Evolutionary conservation across 2,329 filamentous ascomycete genomes (phyloP), one percentile per base, ranked within the genome.

Genomic region (Ilyonectria robusta): DNA sequence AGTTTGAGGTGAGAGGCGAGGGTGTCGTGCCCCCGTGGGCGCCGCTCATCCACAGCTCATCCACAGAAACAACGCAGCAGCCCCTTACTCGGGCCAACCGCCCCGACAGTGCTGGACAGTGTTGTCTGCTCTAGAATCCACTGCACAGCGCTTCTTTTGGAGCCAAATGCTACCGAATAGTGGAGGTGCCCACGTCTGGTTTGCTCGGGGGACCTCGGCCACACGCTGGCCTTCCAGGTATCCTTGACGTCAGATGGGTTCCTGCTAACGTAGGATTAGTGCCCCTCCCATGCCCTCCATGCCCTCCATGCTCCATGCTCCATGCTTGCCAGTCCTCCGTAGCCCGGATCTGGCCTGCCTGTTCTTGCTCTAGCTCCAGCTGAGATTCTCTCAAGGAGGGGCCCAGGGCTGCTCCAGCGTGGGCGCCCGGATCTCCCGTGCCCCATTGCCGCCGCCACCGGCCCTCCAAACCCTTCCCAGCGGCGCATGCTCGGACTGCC

Each of bases 221-320:
- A 66, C 68, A 72, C 42, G 42, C 48, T 59, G 67, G 53, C 56
- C 58, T 60, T 54, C 60, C 67, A 61, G 62, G 46, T 29, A 21
- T 67, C 56, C 70, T 75, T 75, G 73, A 75, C 73, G 73, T 75
- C 73, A 75, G 73, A 71, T 59, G 61, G 65, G 65, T 66, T 72
- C 68, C 60, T 69, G 58, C 60, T 65, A 70, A 65, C 62, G 61
- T 58, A 35, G 53, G 54, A 62, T 64, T 63, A 63, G 60, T 47
- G 59, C 55, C 59, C 31, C 53, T 67, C 60, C 55, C 37, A 61
- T 50, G 31, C 44, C 63, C 57, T 47, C 66, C 61, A 61, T 51
- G 44, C 61, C 42, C 48, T 46, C 62, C 55, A 46, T 54, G 21
- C 46, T 21, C 21, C 21, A 21, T 21, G 21, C 48, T 46, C 62